Evolutionary conservation across 2,329 filamentous ascomycete species (phyloP).

Genomic region (Lasiodiplodia sp.): DNA sequence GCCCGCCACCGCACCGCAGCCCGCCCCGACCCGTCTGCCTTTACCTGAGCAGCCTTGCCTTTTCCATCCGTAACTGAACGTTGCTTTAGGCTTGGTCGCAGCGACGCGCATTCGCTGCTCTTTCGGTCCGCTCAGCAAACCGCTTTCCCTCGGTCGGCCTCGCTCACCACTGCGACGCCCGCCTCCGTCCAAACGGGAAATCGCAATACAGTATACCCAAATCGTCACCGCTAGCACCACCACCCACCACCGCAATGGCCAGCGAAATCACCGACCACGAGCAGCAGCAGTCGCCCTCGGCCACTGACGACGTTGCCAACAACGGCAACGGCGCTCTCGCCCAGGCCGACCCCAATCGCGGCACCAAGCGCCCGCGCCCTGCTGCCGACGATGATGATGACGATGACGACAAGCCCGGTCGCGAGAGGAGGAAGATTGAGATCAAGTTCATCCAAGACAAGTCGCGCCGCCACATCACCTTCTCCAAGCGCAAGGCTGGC

Average conservation of each 20-base stretch:
- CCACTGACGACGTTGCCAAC: slow-evolving; percentile 63
- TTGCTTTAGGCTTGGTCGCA: slow-evolving; percentile 31
- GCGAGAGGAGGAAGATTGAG: slow-evolving; percentile 99
- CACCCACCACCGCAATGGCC: slow-evolving; percentile 48
- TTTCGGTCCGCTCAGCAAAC: slow-evolving; percentile 27
- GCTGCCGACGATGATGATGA: slow-evolving; percentile 92
- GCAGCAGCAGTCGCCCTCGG: slow-evolving; percentile 58
- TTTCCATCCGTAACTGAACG: slow-evolving; percentile 31
- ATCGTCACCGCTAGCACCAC: slow-evolving; percentile 39
- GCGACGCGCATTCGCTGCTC: slow-evolving; percentile 29
- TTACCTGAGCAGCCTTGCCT: slow-evolving; percentile 34
- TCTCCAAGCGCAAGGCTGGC: slow-evolving; percentile 98
- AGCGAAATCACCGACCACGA: slow-evolving; percentile 60
- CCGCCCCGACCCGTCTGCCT: slow-evolving; percentile 39
- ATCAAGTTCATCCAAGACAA: slow-evolving; percentile 99
- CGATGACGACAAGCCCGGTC: slow-evolving; percentile 95
- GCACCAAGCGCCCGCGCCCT: slow-evolving; percentile 87
- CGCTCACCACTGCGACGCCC: slow-evolving; percentile 35
- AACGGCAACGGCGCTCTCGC: slow-evolving; percentile 68
- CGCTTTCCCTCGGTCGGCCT: slow-evolving; percentile 36
- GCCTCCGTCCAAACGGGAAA: slow-evolving; percentile 41
- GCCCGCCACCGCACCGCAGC: slow-evolving; percentile 36
- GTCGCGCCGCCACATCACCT: slow-evolving; percentile 98
- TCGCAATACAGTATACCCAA: slow-evolving; percentile 46
- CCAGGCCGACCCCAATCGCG: slow-evolving; percentile 73